Base-by-base conservation (phyloP, 2,329 filamentous ascomycete genomes). In the Clathrospora elynae region DNA sequence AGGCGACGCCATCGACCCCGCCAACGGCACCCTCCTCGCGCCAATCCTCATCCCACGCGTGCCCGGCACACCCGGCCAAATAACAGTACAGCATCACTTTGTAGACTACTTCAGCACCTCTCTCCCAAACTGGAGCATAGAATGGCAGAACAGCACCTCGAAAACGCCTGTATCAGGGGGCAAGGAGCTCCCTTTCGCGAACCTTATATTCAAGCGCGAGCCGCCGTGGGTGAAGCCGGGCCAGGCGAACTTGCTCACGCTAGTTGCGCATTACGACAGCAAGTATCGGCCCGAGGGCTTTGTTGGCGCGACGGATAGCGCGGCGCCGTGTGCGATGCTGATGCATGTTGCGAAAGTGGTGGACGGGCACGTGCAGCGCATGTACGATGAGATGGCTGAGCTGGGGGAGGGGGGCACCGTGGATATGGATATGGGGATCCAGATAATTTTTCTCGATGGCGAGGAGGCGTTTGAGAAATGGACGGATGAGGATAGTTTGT, bases 241-340 rank as follows among this genome's bases (percentile, higher is more conserved):
- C 1, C 85, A 96, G 55, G 84, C 93, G 2, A 85, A 86, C 28
- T 77, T 90, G 34, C 73, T 97, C 63, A 92, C 90, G 10, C 78
- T 99, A 40, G 93, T 92, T 5, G 93, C 93, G 26, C 93, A 99
- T 67, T 97, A 96, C 68, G 93, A 99, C 62, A 91, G 85, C 66
- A 87, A 95, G 71, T 78, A 87, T 44, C 77, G 76, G 17, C 92
- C 91, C 0, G 74, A 84, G 48, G 92, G 90, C 1, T 99, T 99
- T 67, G 87, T 99, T 45, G 93, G 93, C 0, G 93, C 92, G 0
- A 95, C 84, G 10, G 93, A 99, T 66, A 96, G 90, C 59, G 93
- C 93, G 1, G 93, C 88, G 12, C 91, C 93, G 7, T 97, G 92
- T 70, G 93, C 93, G 0, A 90, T 97, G 79, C 78, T 99, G 45